Evolutionary conservation across 805 yeast species (phyloP), one percentile per base, ranked within the genome.

Genomic region (Candida oleophila): DNA sequence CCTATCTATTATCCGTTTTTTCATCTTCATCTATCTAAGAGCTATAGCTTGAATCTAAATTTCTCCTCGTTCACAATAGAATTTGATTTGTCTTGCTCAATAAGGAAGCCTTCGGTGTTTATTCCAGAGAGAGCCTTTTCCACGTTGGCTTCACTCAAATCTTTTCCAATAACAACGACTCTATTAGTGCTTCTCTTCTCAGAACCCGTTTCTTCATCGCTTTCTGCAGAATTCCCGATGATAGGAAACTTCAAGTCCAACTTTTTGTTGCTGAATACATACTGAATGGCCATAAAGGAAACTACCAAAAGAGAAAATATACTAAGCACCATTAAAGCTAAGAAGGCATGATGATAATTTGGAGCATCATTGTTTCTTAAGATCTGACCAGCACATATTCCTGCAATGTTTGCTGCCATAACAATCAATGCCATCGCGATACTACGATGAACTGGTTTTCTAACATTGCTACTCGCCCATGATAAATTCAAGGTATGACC

Each of bases 351-450:
- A 7, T 22, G 45, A 43, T 54, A 54, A 16, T 43, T 22, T 8
- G 56, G 56, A 16, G 39, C 46, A 42, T 54, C 57, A 34, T 42
- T 35, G 11, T 42, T 45, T 45, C 56, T 48, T 37, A 52, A 33
- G 9, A 50, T 47, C 39, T 54, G 55, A 2, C 55, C 54, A 43
- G 51, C 57, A 41, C 49, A 45, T 20, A 54, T 49, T 30, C 56
- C 55, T 8, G 53, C 57, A 16, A 51, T 48, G 37, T 54, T 50
- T 1, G 55, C 55, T 18, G 51, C 49, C 55, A 52, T 52, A 2
- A 52, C 48, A 21, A 50, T 21, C 32, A 50, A 19, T 3, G 53
- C 52, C 49, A 52, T 41, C 8, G 53, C 46, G 21, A 54, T 43
- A 43, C 50, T 52, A 22, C 56, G 45, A 30, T 46, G 45, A 3